These are phyloP conservation scores for Colletotrichum chlorophyti DNA, from an alignment of 2,329 filamentous ascomycete genomes.

Conservation along the genomic window DNA sequence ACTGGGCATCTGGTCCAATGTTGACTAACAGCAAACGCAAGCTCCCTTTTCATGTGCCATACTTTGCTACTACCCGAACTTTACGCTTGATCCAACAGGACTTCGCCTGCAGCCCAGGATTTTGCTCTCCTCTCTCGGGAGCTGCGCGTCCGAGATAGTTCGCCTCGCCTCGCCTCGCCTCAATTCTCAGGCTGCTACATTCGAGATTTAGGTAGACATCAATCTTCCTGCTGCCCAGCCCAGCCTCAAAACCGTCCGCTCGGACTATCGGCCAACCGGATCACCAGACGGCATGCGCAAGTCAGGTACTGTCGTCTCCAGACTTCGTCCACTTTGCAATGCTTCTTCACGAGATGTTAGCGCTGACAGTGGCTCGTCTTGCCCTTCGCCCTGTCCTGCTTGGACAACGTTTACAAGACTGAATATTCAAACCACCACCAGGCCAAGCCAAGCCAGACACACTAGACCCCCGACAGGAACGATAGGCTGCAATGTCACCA, in stretches of 20 bases:
- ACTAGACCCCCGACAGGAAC: background rate
- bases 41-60: too few relatives aligned
- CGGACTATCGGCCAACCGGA: slow-evolving; percentile 12
- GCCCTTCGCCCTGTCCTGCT: background rate
- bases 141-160: background rate
- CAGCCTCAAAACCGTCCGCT: slow-evolving; percentile 1
- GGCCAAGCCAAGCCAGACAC: background rate
- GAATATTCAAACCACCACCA: background rate
- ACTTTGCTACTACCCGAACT: slow-evolving; percentile 27
- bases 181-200: slow-evolving; percentile 4
- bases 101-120: slow-evolving; percentile 14
- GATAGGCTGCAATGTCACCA: slow-evolving; percentile 9
- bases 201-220: too few relatives aligned
- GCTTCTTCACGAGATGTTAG: slow-evolving; percentile 23
- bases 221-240: slow-evolving; percentile 20
- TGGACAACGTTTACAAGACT: slow-evolving; percentile 1
- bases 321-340: slow-evolving; percentile 21
- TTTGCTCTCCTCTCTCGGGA: background rate
- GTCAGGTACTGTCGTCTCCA: background rate
- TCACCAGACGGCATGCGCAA: slow-evolving; percentile 5
- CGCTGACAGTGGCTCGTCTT: slow-evolving; percentile 8
- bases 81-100: slow-evolving; percentile 6
- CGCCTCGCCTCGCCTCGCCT: slow-evolving; percentile 4
- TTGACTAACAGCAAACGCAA: slow-evolving; percentile 28
- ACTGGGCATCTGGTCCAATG: slow-evolving; percentile 21